Evolutionary conservation across 306 rosid genomes (phyloP).

Genomic region (Clitoria ternatea): DNA sequence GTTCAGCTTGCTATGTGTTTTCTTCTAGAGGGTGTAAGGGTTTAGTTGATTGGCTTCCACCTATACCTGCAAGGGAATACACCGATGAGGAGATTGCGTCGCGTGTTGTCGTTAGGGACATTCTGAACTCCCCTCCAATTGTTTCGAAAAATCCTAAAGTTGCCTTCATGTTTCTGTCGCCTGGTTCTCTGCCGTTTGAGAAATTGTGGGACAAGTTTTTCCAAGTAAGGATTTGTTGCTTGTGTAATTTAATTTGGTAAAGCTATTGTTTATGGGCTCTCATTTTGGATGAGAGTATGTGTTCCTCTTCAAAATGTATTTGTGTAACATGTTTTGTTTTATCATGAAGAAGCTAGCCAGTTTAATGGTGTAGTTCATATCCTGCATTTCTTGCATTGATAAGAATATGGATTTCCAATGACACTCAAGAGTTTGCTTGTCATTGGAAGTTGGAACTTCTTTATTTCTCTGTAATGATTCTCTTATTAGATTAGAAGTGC

Average conservation of each 20-base stretch:
- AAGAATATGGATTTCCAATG: neutral
- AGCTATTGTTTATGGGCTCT: neutral
- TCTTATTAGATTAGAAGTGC: neutral
- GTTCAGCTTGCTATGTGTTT: conserved; percentile 72
- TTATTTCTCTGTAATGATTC: neutral
- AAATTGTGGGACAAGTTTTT: conserved; percentile 93
- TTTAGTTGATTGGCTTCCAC: conserved; percentile 83
- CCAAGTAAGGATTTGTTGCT: conserved; percentile 53
- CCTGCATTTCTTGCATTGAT: neutral
- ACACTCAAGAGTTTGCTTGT: neutral
- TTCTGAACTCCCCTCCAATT: conserved; percentile 50
- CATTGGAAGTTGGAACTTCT: neutral
- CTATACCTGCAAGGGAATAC: conserved; percentile 66
- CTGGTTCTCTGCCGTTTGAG: conserved; percentile 85
- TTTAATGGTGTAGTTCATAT: neutral
- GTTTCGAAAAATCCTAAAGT: conserved; percentile 56
- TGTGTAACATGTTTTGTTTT: neutral
- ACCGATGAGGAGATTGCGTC: conserved; percentile 86
- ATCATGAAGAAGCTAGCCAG: neutral
- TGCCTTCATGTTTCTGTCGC: conserved; percentile 94
- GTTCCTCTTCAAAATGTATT: neutral
- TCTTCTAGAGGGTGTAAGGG: conserved; percentile 78
- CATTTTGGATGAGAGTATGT: neutral
- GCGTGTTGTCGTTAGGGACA: conserved; percentile 66
- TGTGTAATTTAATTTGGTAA: neutral